These are phyloP conservation scores for Trichosanthes truncata DNA, from an alignment of 306 rosid genomes.

Conservation along the genomic window DNA sequence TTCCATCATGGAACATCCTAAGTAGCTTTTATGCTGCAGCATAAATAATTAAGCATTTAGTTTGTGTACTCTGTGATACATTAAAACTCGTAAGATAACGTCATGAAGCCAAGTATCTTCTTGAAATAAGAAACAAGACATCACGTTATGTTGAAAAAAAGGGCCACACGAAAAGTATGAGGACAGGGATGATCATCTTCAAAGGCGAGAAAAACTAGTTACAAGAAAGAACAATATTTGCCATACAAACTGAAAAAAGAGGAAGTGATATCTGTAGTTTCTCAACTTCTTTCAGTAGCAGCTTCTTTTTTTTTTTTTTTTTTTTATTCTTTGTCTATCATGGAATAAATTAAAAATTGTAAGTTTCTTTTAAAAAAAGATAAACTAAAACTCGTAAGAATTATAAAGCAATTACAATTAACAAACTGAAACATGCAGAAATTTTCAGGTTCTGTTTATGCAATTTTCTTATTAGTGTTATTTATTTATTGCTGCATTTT, in stretches of 20 bases:
- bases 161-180: too few relatives aligned
- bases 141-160: too few relatives aligned
- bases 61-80: background rate
- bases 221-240: too few relatives aligned
- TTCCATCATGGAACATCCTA: background rate
- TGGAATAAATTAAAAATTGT: background rate
- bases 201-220: too few relatives aligned
- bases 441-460: background rate
- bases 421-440: background rate
- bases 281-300: background rate
- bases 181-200: too few relatives aligned
- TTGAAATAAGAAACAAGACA: too few relatives aligned
- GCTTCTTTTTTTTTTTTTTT: background rate
- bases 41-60: background rate
- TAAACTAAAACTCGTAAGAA: background rate
- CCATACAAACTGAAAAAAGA: background rate
- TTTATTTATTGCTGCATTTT: background rate
- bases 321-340: background rate
- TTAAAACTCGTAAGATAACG: too few relatives aligned
- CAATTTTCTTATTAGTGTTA: background rate
- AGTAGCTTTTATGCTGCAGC: too few relatives aligned
- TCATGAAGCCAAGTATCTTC: too few relatives aligned
- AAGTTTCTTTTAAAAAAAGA: background rate
- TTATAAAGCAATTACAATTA: background rate
- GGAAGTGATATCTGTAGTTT: background rate